phyloP scores from a whole-genome alignment of 495 filamentous ascomycete species.

The Wilcoxina mikolae region DNA sequence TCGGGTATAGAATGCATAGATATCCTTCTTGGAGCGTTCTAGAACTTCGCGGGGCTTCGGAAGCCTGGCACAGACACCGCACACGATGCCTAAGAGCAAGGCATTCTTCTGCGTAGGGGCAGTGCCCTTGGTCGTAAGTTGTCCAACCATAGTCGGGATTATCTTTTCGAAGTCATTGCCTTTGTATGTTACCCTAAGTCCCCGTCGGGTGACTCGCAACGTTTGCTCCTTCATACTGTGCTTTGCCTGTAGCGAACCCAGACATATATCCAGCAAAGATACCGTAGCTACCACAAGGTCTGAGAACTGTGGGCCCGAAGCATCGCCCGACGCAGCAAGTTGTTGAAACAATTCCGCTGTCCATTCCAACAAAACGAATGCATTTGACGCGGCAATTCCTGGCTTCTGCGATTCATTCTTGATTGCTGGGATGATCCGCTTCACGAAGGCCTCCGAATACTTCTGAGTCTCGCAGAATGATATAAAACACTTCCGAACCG shows the following conservation, averaged over 20 bases:
- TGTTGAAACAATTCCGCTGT: constrained; percentile 27
- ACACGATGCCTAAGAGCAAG: constrained; percentile 65
- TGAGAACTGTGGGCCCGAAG: constrained; percentile 9
- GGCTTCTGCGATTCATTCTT: constrained; percentile 54
- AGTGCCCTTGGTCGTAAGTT: constrained; percentile 50
- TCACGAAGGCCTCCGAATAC: constrained; percentile 45
- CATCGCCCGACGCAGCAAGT: not conserved
- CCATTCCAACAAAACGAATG: constrained; percentile 87
- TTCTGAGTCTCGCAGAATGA: constrained; percentile 40
- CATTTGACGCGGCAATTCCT: constrained; percentile 58
- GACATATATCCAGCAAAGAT: constrained; percentile 51
- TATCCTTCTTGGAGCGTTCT: constrained; percentile 48
- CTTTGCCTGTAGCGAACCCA: constrained; percentile 36
- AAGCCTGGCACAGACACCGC: constrained; percentile 66
- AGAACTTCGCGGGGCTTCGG: constrained; percentile 43
- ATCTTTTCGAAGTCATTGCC: constrained; percentile 42
- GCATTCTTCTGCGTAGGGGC: constrained; percentile 52
- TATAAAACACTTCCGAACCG: constrained; percentile 60
- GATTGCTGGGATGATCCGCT: constrained; percentile 31
- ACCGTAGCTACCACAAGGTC: constrained; percentile 17
- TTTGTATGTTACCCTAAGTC: constrained; percentile 53
- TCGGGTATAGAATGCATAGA: constrained; percentile 65
- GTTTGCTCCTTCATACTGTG: constrained; percentile 32
- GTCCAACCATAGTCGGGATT: constrained; percentile 47
- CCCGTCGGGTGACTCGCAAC: constrained; percentile 55